phyloP scores from a whole-genome alignment of 441 rosid genomes.

The Codiaeum variegatum region DNA sequence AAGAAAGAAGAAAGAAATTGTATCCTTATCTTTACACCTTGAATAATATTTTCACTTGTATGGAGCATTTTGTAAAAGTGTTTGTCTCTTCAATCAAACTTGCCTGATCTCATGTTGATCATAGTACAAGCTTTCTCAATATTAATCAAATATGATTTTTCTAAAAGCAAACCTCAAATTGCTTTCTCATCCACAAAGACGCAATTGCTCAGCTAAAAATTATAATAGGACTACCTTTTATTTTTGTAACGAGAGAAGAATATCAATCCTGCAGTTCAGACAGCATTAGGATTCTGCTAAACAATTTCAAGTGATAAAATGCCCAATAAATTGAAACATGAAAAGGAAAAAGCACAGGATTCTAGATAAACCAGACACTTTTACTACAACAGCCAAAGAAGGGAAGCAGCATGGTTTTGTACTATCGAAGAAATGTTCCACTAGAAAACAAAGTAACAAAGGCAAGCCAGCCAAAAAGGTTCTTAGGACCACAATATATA shows the following conservation, averaged over 20 bases:
- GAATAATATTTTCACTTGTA: not conserved
- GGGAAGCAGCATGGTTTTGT: conserved; percentile 43
- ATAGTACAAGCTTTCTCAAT: no score
- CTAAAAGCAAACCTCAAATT: not conserved
- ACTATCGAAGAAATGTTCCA: conserved; percentile 34
- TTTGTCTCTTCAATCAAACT: not conserved
- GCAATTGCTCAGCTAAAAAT: not conserved
- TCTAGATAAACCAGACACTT: conserved; percentile 23
- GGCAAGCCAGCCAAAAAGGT: conserved; percentile 53
- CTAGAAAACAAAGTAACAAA: conserved; percentile 37
- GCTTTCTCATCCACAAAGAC: not conserved
- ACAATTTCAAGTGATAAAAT: conserved; percentile 17
- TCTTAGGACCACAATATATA: conserved; percentile 45
- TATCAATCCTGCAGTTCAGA: conserved; percentile 20
- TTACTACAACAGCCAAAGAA: conserved; percentile 44
- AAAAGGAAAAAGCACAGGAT: conserved; percentile 13
- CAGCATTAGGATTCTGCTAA: conserved; percentile 12
- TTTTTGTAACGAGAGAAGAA: conserved; percentile 9
- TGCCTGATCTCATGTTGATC: not conserved
- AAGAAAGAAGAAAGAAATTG: no score
- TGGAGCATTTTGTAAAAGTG: not conserved
- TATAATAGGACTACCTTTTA: not conserved
- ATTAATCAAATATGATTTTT: not conserved
- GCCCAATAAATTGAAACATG: conserved; percentile 14
- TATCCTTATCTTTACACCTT: not conserved